Base-by-base conservation (phyloP, 768 basidiomycete species). In the Boletus rufocinnamomeus region DNA sequence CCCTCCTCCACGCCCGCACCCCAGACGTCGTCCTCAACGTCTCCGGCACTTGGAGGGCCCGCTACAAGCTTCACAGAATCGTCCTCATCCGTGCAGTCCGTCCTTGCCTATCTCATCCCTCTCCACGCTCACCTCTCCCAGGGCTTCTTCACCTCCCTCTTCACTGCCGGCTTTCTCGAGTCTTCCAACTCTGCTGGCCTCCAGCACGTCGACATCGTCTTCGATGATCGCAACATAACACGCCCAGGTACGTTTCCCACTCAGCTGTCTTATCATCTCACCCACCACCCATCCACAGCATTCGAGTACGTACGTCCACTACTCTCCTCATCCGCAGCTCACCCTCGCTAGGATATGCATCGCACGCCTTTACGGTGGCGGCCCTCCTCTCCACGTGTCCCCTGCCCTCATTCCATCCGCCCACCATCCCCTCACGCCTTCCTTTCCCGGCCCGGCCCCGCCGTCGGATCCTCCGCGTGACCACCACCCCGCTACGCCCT, bases 71-170 rank as follows among this genome's bases (percentile, higher is more conserved):
- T 7, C 95, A 97, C 73, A 82, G 86, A 27, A 87, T 95, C 52
- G 85, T 97, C 40, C 85, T 96, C 58, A 92, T 93, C 44, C 95
- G 96, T 73, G 86, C 93, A 10, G 92, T 91, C 54, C 55, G 85
- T 81, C 45, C 34, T 4, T 13, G 7, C 32, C 21, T 1, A 8
- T 14, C 27, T 19, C 34, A 5, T 17, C 21, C 21, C 43, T 56
- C 5, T 25, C 28, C 34, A 7, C 47, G 46, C 60, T 47, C 28
- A 65, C 52, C 40, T 59, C 50, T 38, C 63, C 1, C 66, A 91
- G 87, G 94, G 89, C 13, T 97, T 93, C 80, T 95, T 96, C 75
- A 81, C 84, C 49, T 87, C 91, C 34, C 82, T 97, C 23, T 97
- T 96, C 74, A 91, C 89, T 1, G 82, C 85, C 2, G 91, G 88